Conservation (phyloP, 495 filamentous ascomycete genomes). For the Entonaema liquescens region DNA sequence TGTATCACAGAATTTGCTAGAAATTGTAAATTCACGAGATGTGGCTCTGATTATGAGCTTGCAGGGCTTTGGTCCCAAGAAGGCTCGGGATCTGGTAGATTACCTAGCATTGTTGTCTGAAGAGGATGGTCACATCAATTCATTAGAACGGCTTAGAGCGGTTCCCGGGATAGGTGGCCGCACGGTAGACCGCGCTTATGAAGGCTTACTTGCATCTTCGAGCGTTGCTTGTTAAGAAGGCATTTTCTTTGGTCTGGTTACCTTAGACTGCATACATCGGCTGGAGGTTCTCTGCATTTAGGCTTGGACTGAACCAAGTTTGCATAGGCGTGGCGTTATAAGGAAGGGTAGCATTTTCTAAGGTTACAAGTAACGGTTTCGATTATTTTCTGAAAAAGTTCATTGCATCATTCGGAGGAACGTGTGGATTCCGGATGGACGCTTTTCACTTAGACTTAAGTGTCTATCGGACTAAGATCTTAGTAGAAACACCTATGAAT, state of each 20-base stretch:
- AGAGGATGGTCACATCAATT: slow-evolving; percentile 53
- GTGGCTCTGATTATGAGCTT: slow-evolving; percentile 73
- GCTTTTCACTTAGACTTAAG: neutral
- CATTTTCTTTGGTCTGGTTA: slow-evolving; percentile 11
- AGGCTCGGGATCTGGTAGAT: slow-evolving; percentile 69
- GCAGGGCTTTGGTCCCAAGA: slow-evolving; percentile 74
- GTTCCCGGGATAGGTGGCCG: slow-evolving; percentile 68
- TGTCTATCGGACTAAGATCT: neutral
- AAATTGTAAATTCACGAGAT: slow-evolving; percentile 88
- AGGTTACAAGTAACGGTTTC: slow-evolving; percentile 9
- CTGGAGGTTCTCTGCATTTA: slow-evolving; percentile 24
- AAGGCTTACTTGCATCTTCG: slow-evolving; percentile 45
- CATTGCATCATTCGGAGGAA: neutral
- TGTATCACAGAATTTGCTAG: slow-evolving; percentile 70
- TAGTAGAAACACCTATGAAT: neutral
- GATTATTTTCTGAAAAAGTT: neutral
- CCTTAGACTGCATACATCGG: slow-evolving; percentile 21
- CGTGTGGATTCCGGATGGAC: neutral
- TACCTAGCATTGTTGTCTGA: slow-evolving; percentile 61
- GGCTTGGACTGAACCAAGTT: slow-evolving; percentile 12
- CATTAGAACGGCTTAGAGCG: slow-evolving; percentile 60
- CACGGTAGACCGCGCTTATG: slow-evolving; percentile 65
- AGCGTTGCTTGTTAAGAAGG: slow-evolving; percentile 7
- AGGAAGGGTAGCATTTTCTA: slow-evolving; percentile 20
- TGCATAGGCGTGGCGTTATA: slow-evolving; percentile 40